Conservation (phyloP, 768 basidiomycete genomes). For the Lentinula edodes region DNA sequence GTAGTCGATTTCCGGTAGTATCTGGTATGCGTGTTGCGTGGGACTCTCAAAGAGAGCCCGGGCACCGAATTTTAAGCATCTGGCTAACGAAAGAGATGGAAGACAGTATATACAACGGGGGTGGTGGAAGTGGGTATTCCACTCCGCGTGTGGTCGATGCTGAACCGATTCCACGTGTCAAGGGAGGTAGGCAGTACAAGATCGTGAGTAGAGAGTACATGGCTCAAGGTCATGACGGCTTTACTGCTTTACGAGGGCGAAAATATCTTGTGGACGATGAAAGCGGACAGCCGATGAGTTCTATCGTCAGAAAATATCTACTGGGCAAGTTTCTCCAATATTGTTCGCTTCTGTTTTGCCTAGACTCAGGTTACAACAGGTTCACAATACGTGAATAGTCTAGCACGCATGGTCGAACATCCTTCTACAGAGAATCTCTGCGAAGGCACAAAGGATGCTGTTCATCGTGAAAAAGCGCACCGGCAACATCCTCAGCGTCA, state of each 20-base stretch:
- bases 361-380: conserved; percentile 33
- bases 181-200: conserved; percentile 57
- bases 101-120: conserved; percentile 17
- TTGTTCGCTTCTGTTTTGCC: neutral
- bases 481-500: conserved; percentile 16
- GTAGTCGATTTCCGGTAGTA: conserved; percentile 82
- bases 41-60: conserved; percentile 74
- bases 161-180: conserved; percentile 49
- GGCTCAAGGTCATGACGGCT: conserved; percentile 83
- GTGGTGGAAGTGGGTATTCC: conserved; percentile 16
- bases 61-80: conserved; percentile 68
- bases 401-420: conserved; percentile 35
- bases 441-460: conserved; percentile 35
- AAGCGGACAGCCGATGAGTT: conserved; percentile 70
- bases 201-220: conserved; percentile 87
- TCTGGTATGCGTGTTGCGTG: conserved; percentile 81
- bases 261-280: conserved; percentile 79
- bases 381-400: conserved; percentile 65
- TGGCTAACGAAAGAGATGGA: conserved; percentile 48
- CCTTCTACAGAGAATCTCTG: conserved; percentile 29
- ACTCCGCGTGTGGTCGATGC: conserved; percentile 34
- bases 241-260: conserved; percentile 55
- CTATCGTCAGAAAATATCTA: conserved; percentile 77
- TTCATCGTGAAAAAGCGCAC: conserved; percentile 42
- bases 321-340: conserved; percentile 49